These are phyloP conservation scores for Eucalyptus virginea DNA, from an alignment of 345 rosid genomes.

Conservation along the genomic window DNA sequence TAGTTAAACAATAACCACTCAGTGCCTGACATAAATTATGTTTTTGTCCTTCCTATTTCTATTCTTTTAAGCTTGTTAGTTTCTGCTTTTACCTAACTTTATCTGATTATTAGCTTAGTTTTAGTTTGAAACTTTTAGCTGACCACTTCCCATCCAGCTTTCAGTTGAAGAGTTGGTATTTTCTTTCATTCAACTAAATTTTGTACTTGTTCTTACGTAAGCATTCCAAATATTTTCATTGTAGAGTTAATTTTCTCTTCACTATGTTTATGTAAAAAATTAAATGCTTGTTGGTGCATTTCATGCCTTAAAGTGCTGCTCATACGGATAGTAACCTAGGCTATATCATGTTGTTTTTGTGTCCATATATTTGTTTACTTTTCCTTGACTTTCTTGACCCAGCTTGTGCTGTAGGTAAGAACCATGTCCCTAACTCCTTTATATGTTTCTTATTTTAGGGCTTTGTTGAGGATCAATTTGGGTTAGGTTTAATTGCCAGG, in stretches of 20 bases:
- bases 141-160: background rate
- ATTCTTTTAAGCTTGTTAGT: background rate
- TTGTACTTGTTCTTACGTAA: background rate
- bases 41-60: background rate
- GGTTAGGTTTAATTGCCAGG: conserved; percentile 91
- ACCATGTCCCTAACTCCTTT: background rate
- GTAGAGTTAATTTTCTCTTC: background rate
- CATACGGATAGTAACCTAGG: background rate
- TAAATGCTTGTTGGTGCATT: background rate
- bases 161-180: background rate
- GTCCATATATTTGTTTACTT: background rate
- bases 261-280: background rate
- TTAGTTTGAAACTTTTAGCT: background rate
- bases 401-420: background rate
- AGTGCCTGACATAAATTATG: background rate
- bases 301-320: background rate
- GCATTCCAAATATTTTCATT: background rate
- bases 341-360: background rate
- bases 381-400: background rate
- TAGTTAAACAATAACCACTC: background rate
- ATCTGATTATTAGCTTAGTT: background rate
- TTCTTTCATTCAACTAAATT: background rate
- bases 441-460: conserved; percentile 25
- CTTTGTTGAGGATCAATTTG: conserved; percentile 98
- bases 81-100: background rate